phyloP scores from a whole-genome alignment of 1,284 basidiomycete genomes.

The Rhodotorula sp. region DNA sequence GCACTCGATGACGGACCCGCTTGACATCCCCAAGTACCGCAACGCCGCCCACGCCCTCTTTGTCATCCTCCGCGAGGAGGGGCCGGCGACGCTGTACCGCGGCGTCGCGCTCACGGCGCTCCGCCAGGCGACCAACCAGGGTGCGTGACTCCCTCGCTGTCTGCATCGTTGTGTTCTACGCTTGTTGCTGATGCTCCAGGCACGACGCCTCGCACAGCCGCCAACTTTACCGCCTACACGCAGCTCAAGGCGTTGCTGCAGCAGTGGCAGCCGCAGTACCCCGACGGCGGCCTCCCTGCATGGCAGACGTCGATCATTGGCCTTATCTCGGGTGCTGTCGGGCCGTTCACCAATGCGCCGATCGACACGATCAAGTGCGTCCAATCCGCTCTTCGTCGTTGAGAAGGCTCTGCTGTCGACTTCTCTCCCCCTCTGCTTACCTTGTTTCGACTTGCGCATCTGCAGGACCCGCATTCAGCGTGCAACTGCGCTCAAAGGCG shows the following conservation, averaged over 20 bases:
- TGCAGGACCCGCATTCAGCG: constrained; percentile 63
- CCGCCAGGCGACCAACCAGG: constrained; percentile 97
- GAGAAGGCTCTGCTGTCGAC: background rate
- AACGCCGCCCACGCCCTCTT: constrained; percentile 97
- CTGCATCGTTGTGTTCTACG: background rate
- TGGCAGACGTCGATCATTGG: constrained; percentile 95
- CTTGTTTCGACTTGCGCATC: background rate
- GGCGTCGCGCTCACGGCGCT: constrained; percentile 86
- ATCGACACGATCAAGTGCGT: constrained; percentile 47
- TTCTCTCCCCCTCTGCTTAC: too few relatives aligned
- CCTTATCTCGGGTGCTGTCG: constrained; percentile 88
- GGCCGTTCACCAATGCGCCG: constrained; percentile 47
- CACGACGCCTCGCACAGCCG: constrained; percentile 57
- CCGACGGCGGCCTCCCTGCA: constrained; percentile 68
- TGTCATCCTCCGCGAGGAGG: constrained; percentile 92
- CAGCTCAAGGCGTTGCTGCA: constrained; percentile 81
- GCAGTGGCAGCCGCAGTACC: constrained; percentile 73
- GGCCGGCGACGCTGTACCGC: constrained; percentile 79
- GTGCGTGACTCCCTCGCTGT: constrained; percentile 53
- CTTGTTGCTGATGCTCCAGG: background rate
- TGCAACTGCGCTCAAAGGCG: constrained; percentile 71
- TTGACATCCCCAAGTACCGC: constrained; percentile 89
- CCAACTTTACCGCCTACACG: constrained; percentile 98
- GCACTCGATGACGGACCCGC: constrained; percentile 93
- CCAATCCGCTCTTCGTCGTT: background rate